Evolutionary conservation across 345 rosid species (phyloP), one percentile per base, ranked within the genome.

Genomic region (Gossypium mustelinum): DNA sequence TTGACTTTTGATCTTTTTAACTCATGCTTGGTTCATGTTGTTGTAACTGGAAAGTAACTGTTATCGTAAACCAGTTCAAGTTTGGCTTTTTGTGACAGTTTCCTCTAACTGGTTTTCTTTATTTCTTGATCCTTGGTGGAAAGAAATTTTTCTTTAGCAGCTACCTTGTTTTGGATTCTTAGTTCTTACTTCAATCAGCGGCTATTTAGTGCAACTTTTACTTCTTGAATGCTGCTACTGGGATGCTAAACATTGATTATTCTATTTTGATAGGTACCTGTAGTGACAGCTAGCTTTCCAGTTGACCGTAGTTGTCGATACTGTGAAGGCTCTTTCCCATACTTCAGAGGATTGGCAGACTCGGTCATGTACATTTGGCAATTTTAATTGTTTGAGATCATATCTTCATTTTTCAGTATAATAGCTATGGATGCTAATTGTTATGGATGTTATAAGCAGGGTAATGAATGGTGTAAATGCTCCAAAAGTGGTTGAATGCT

Each of bases 401-500:
- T 43, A 43, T 55, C 12, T 58, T 61, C 45, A 13, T 51, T 66
- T 41, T 72, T 79, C 44, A 9, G 9, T 72, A 41, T 51, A 29
- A 74, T 45, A 72, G 61, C 17, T 78, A 64, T 72, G 57, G 39
- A 48, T 64, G 41, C 68, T 81, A 73, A n/a, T 48, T 72, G 72
- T n/a, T 74, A 39, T 70, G 74, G 76, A 39, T 80, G 75, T 54
- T 41, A 82, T 54, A 41, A 84, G 81, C 86, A 92, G 98, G 85
- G 82, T 92, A 54, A 94, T 94, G 97, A 92, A 87, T 81, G 98
- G 98, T 70, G 82, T 94, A 83, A 94, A 94, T 87, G 98, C 95
- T 75, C 98, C 98, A 67, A 91, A 92, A 82, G 94, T 94, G 75
- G 94, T 94, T 79, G 97, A 92, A 81, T 92, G 98, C 82, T 47